Evolutionary conservation across 768 basidiomycete species (phyloP), one percentile per base, ranked within the genome.

Genomic region (Leccinum variicolor): DNA sequence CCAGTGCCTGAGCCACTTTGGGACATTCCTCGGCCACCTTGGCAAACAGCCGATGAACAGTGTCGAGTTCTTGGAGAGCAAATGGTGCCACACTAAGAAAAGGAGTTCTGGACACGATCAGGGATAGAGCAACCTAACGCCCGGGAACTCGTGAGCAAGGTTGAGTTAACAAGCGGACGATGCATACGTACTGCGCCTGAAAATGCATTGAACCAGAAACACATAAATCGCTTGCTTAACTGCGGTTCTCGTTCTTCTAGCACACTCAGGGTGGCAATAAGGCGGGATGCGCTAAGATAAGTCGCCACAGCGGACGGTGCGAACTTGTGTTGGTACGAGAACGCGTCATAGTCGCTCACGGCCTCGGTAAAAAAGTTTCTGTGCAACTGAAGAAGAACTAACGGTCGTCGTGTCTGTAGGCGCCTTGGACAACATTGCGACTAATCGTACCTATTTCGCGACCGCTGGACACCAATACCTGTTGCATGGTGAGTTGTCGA

Each of bases 201-300:
- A 67, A 87, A 88, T 19, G 82, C 77, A 64, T 90, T 87, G 57
- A 86, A 85, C 88, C 89, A 91, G 64, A 87, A 83, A 67, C 84
- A 81, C 69, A 87, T 78, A 62, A 87, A 86, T 29, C 89, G 79
- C 52, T 80, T 79, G 60, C 82, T 83, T 51, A 89, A 70, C 61
- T 84, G 81, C 8, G 83, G 80, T 66, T 87, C 82, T 59, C 80
- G 77, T 39, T 79, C 73, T 67, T 81, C 85, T 23, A 89, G 71
- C 34, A 75, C 77, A 59, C 84, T 80, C 17, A 87, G 70, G 2
- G 81, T 77, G 61, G 78, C 77, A 29, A 89, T 83, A 52, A 90
- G 72, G 39, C 76, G 82, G 49, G 81, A 78, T 9, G 84, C 81
- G 25, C 82, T 76, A 21, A 82, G 76, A 69, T 84, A 89, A 13